Evolutionary conservation across 306 rosid genomes (phyloP), one percentile per base, ranked within the genome.

Genomic region (Prunus mongolica): DNA sequence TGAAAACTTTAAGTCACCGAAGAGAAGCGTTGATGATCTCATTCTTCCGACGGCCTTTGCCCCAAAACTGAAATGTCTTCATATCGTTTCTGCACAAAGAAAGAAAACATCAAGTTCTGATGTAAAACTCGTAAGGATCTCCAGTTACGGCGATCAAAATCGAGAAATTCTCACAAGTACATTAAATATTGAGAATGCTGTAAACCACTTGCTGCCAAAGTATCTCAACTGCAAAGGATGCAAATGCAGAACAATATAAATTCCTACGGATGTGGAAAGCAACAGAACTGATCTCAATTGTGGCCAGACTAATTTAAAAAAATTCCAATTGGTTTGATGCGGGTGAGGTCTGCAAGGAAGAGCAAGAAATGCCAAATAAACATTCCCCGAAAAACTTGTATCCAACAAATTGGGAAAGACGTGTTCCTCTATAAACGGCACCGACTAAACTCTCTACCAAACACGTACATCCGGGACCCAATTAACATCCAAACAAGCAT

Each of bases 1-100:
- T 58, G 78, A 77, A 50, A 78, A 76, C 57, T 44, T 30, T 20
- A 38, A 72, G 75, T 14, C 14, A 52, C 14, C 76, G 44, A 74
- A 34, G 63, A 60, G 62, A 80, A 49, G 67, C 14, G n/a, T 56
- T 27, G 44, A 44, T 11, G 52, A 46, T 13, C 27, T 80, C 84
- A 88, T 78, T 88, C 89, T 50, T 88, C 92, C 2, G 84, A 12
- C 38, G 24, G 92, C 69, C 92, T 86, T 80, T 84, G 88, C 80
- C 92, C 92, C 83, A 88, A 80, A 67, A 72, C 88, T 24, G 89
- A 52, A 73, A 88, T 88, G 78, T 88, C 92, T 75, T 88, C 89
- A 0, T 83, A 88, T 27, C 88, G 92, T 80, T 88, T 88, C 92
- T 88, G 88, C 84, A 75, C 58, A 58, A 67, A 52, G 51, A 65